A percentile compares a stretch with the other conserved stretches of the same genome.
phyloP scores from a whole-genome alignment of 176 grass and related monocot genomes.

The Miscanthus lutarioriparius region DNA sequence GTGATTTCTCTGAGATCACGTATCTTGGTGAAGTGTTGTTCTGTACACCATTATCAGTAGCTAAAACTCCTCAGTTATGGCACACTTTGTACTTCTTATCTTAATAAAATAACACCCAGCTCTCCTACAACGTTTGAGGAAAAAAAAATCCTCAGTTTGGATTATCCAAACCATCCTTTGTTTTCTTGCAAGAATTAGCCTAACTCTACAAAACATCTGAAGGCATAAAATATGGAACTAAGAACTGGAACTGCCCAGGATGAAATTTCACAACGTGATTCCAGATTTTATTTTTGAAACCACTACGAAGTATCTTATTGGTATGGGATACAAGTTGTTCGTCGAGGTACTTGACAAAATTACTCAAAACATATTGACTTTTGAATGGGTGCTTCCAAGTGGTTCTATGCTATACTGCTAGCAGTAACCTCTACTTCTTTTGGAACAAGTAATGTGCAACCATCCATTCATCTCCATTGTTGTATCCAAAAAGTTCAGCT shows the following conservation, averaged over 20 bases:
- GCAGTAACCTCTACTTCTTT: conserved; percentile 60
- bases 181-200: not conserved
- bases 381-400: not conserved
- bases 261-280: not conserved
- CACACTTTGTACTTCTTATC: not conserved
- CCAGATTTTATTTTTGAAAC: not conserved
- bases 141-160: not conserved
- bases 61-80: not conserved
- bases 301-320: not conserved
- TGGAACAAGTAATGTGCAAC: conserved; percentile 71
- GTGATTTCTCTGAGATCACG: not conserved
- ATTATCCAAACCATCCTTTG: not conserved
- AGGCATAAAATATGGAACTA: not conserved
- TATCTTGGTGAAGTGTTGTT: not conserved
- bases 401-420: not conserved
- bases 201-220: not conserved
- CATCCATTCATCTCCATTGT: conserved; percentile 97
- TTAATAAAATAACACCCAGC: not conserved
- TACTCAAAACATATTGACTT: not conserved
- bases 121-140: not conserved
- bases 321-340: not conserved
- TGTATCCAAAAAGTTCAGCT: conserved; percentile 88
- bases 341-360: not conserved
- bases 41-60: not conserved
- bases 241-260: not conserved